Conservation (phyloP, 192 early-diverging fungal species). For the Entomortierella chlamydospora region DNA sequence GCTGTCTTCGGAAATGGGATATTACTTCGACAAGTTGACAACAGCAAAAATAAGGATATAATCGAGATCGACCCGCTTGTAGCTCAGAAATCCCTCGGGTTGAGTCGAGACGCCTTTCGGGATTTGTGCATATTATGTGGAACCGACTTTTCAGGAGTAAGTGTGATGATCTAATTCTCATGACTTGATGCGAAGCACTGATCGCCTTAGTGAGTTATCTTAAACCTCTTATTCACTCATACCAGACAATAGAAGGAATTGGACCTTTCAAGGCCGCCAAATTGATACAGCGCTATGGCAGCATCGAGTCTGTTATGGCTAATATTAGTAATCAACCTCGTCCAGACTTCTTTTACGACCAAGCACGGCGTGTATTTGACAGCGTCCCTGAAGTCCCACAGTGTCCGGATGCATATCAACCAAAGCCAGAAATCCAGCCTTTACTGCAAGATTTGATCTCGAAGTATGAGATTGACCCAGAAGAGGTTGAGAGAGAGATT, state of each 20-base stretch:
- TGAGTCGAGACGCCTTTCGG: conserved; percentile 66
- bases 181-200: conserved; percentile 16
- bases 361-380: conserved; percentile 44
- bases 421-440: conserved; percentile 1
- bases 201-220: no score
- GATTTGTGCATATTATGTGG: conserved; percentile 84
- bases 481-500: conserved; percentile 15
- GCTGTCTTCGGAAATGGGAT: conserved; percentile 64
- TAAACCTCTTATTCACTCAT: background rate
- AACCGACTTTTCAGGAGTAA: conserved; percentile 74
- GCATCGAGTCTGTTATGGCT: conserved; percentile 69
- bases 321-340: conserved; percentile 22
- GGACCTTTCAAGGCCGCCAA: conserved; percentile 72
- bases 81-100: conserved; percentile 58
- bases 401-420: conserved; percentile 3
- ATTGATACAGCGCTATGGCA: conserved; percentile 66
- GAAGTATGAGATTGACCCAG: conserved; percentile 26
- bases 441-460: conserved; percentile 15
- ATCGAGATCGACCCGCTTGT: conserved; percentile 62
- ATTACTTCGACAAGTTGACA: conserved; percentile 61
- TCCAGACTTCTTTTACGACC: conserved; percentile 32
- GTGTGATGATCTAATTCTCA: conserved; percentile 35
- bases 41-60: conserved; percentile 26
- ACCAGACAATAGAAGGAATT: conserved; percentile 67
- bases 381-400: conserved; percentile 7